Percentiles rank a stretch among this genome's conserved stretches.
Evolutionary conservation across 1,139 yeast species (phyloP).

Genomic region (Meyerozyma sp.): DNA sequence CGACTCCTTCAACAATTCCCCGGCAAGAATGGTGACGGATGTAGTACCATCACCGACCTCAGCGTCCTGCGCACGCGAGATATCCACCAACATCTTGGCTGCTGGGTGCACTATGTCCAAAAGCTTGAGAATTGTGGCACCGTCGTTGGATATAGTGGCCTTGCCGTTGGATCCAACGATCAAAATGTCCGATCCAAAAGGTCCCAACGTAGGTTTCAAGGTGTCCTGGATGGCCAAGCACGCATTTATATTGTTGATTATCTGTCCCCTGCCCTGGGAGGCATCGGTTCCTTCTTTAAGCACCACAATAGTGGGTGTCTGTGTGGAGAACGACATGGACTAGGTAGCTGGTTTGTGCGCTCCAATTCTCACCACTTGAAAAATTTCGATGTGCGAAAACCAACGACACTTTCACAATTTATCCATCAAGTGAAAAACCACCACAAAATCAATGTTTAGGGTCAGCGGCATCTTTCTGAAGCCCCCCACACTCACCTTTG

Average conservation of each 20-base stretch:
- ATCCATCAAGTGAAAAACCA: not conserved
- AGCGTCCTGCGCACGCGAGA: constrained; percentile 94
- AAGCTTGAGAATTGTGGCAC: constrained; percentile 90
- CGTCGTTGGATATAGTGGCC: constrained; percentile 95
- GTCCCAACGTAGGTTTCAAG: constrained; percentile 90
- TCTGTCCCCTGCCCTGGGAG: constrained; percentile 95
- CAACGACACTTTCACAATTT: not conserved
- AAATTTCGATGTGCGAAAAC: constrained; percentile 1
- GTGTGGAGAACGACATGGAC: constrained; percentile 79
- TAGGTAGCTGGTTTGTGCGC: not conserved
- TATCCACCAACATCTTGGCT: constrained; percentile 90
- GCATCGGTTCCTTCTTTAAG: constrained; percentile 96
- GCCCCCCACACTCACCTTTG: not conserved
- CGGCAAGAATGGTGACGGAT: constrained; percentile 89
- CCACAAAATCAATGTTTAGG: not conserved
- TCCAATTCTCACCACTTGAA: not conserved
- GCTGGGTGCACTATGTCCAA: constrained; percentile 98
- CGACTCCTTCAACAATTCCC: constrained; percentile 88
- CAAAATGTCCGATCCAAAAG: constrained; percentile 92
- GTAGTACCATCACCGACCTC: constrained; percentile 99
- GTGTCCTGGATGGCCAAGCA: constrained; percentile 97
- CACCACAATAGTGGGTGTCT: constrained; percentile 95
- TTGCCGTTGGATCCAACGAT: constrained; percentile 78
- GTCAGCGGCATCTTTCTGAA: not conserved
- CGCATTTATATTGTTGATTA: constrained; percentile 90